Evolutionary conservation across 2,329 filamentous ascomycete species (phyloP).

Genomic region (Cordyceps pruinosa): DNA sequence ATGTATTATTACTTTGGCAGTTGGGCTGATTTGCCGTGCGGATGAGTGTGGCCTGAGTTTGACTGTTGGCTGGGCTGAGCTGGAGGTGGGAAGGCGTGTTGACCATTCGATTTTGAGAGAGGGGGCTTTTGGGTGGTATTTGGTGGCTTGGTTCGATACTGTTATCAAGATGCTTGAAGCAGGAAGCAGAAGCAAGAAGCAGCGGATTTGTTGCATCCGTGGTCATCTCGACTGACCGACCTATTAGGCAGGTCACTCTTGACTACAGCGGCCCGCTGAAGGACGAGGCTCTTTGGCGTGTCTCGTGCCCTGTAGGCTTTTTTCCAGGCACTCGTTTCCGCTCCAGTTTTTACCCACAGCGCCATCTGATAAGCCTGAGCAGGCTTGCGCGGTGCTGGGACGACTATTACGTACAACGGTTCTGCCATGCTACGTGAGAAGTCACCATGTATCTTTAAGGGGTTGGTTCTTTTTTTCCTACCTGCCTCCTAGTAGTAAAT

Average conservation of each 20-base stretch:
- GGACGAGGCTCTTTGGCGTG: no score
- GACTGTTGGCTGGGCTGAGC: background rate
- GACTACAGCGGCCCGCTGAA: background rate
- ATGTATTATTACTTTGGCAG: background rate
- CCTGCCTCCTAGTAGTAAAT: no score
- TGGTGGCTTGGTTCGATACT: no score
- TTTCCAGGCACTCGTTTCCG: background rate
- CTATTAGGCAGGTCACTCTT: background rate
- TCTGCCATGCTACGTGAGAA: conserved; percentile 3
- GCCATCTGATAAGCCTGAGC: background rate
- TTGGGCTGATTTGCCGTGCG: background rate
- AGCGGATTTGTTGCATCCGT: background rate
- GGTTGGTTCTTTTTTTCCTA: background rate
- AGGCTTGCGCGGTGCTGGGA: background rate
- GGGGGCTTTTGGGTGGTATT: no score
- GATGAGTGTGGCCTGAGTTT: background rate
- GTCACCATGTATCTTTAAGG: no score
- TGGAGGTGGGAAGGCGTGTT: background rate
- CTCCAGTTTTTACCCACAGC: conserved; percentile 5
- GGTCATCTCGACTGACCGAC: no score
- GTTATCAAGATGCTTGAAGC: no score
- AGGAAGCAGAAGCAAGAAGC: no score
- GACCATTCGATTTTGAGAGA: background rate
- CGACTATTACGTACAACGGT: conserved; percentile 4
- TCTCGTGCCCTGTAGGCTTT: background rate